Conservation (phyloP, 1,139 yeast genomes). For the Blastobotrys raffinosifermentans region DNA sequence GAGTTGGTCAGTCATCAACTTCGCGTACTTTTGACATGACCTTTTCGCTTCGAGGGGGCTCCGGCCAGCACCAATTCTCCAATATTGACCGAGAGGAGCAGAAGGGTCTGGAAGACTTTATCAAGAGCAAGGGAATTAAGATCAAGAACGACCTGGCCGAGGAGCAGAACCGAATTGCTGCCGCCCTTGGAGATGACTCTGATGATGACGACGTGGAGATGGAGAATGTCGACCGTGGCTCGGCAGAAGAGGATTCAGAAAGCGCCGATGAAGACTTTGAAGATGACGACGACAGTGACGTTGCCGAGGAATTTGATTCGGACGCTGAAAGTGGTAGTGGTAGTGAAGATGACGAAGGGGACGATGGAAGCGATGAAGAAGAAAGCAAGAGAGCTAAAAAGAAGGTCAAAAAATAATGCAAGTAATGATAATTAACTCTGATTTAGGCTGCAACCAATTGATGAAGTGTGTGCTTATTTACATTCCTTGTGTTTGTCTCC, state of each 20-base stretch:
- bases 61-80: constrained; percentile 75
- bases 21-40: constrained; percentile 92
- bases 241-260: constrained; percentile 52
- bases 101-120: constrained; percentile 64
- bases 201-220: constrained; percentile 41
- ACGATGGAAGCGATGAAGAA: constrained; percentile 34
- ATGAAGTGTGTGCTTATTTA: too few species aligned
- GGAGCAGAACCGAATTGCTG: constrained; percentile 75
- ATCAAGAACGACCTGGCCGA: constrained; percentile 88
- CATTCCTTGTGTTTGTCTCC: too few species aligned
- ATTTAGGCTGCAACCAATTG: too few species aligned
- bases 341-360: constrained; percentile 40
- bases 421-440: too few species aligned
- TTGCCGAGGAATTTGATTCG: constrained; percentile 85
- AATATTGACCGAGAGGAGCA: constrained; percentile 91
- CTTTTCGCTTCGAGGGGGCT: constrained; percentile 59
- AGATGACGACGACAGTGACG: constrained; percentile 64
- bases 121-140: constrained; percentile 68
- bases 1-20: constrained; percentile 79
- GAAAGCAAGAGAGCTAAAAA: constrained; percentile 32
- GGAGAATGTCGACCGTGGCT: constrained; percentile 28
- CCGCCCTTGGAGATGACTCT: constrained; percentile 63
- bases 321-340: constrained; percentile 49
- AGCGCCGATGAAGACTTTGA: constrained; percentile 50
- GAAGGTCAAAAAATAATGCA: constrained; percentile 21